Evolutionary conservation across 768 basidiomycete genomes (phyloP), one percentile per base, ranked within the genome.

Genomic region (Russula earlei): DNA sequence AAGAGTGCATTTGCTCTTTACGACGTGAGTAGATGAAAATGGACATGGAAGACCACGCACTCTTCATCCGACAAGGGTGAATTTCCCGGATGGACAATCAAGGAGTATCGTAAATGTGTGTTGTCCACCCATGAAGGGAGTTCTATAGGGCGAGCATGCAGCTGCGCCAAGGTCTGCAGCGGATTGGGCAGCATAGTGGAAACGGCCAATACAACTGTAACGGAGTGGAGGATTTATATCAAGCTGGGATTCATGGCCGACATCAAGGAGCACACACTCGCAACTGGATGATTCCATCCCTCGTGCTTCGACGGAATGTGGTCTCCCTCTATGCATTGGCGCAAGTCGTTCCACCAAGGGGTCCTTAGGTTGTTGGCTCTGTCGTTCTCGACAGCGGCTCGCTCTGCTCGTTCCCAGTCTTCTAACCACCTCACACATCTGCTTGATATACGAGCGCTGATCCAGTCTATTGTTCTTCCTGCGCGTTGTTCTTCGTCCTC

Each of bases 331-430:
- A 78, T 75, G 67, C 90, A 92, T 11, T 81, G 76, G 63, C 77
- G 75, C 37, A 92, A 75, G 66, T 92, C 90, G 60, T 89, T 85
- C 90, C 90, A 92, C 90, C 90, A 92, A 1, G 88, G 89, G 10
- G 86, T 81, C 48, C 78, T 72, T 42, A 71, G 52, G 25, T 62
- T 58, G 56, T 65, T 66, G 20, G 56, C 44, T 17, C 56, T 51
- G 10, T 63, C 62, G 49, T 63, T 64, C 41, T 65, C 63, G 24
- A 61, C 55, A 1, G 63, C 46, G 40, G 77, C 71, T 3, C 69
- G 56, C 47, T 71, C 71, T 1, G 68, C 55, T 29, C 69, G 73
- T 56, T 86, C 81, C 42, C 83, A 65, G 63, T 86, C 81, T 40
- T 82, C 80, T 29, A 87, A 76, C 90, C 90, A 92, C 65, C 75